Evolutionary conservation across 2,329 filamentous ascomycete species (phyloP), one percentile per base, ranked within the genome.

Genomic region (Aschersonia sp.): DNA sequence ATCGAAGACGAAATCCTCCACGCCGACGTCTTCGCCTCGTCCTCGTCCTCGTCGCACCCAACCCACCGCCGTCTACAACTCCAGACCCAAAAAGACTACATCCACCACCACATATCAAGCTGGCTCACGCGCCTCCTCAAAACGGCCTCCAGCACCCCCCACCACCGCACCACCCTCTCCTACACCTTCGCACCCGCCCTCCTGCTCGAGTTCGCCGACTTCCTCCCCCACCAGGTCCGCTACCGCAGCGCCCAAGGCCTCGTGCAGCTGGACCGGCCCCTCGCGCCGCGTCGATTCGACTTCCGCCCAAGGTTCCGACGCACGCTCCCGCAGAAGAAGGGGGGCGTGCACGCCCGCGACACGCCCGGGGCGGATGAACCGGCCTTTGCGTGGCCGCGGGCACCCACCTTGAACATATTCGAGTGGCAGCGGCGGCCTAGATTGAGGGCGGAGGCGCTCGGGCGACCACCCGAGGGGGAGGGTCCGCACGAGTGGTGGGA

Each of bases 1-100:
- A 43, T 65, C 29, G 48, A 59, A 12, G 58, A 67, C 44, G 65
- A 67, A 41, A 51, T 65, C 30, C 55, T 67, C 3, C 58, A 58
- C 45, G 55, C 51, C 41, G 58, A 61, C 46, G 44, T 51, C 43
- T 32, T 32, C 43, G 40, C 49, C 28, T 44, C 51, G 29, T 47
- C 53, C 5, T 40, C 40, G 10, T 9, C 40, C 9, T 38, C 35
- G 7, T 38, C 35, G 7, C 12, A n/a, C 43, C 5, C 43, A 30
- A 51, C 46, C 30, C 53, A 53, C 44, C 58, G 54, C 40, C 65
- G 65, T 7, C 43, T 51, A 4, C 52, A 54, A 9, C 56, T 61
- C 41, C 56, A 64, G 46, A 46, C 58, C 5, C 58, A 53, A 41
- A 64, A 63, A 42, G 62, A 67, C 45, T 51, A 64, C 48, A 49